phyloP scores from a whole-genome alignment of 139 green algal genomes.

The Micractinium conductrix region DNA sequence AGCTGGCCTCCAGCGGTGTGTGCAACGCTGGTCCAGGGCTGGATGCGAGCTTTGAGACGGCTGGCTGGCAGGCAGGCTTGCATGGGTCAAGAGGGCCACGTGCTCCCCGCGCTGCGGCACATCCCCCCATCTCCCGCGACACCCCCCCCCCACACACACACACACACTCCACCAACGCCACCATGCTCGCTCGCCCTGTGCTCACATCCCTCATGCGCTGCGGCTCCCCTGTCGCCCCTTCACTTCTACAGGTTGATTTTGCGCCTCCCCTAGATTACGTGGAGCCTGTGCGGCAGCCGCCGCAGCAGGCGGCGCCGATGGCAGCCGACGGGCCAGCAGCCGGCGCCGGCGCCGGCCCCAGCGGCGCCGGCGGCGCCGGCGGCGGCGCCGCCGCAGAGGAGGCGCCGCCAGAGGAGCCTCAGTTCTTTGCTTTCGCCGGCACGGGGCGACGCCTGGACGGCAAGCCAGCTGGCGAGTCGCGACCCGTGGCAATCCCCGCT shows the following conservation, averaged over 20 bases:
- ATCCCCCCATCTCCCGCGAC: neutral
- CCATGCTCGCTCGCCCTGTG: neutral
- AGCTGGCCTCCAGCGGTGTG: neutral
- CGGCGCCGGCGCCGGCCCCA: neutral
- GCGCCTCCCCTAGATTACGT: constrained; percentile 97
- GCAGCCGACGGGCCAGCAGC: neutral
- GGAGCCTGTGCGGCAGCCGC: constrained; percentile 68
- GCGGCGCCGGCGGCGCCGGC: constrained; percentile 11
- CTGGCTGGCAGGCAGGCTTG: too few relatives aligned
- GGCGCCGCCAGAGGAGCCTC: constrained; percentile 53
- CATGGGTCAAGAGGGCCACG: neutral
- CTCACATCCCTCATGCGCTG: neutral
- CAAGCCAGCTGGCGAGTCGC: constrained; percentile 56
- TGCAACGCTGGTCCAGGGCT: neutral
- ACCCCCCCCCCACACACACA: neutral
- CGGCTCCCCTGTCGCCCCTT: neutral
- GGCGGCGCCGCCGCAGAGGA: constrained; percentile 37
- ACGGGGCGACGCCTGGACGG: constrained; percentile 81
- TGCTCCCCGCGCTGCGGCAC: neutral
- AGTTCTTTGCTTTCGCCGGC: constrained; percentile 86
- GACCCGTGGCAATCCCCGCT: constrained; percentile 34
- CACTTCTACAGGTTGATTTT: constrained; percentile 85
- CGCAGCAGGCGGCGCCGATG: neutral
- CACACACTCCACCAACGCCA: neutral
- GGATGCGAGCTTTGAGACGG: neutral